Percentiles rank a stretch among this genome's conserved stretches.
phyloP scores from a whole-genome alignment of 768 basidiomycete species.

The Pleurotus salmoneostramineus region DNA sequence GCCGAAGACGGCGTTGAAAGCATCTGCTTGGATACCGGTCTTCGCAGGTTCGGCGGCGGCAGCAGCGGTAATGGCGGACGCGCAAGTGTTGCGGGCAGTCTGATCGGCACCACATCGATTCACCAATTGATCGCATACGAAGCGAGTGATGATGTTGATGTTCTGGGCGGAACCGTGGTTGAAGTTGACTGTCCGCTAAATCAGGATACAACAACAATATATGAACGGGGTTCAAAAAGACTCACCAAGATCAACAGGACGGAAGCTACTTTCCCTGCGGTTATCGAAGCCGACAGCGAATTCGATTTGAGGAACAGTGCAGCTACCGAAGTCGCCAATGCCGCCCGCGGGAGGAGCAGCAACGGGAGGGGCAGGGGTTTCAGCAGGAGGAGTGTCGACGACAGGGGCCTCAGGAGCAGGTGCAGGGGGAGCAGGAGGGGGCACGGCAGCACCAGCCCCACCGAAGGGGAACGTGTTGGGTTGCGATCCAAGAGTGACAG shows the following conservation, averaged over 20 bases:
- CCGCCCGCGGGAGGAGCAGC: constrained; percentile 23
- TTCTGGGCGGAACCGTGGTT: constrained; percentile 59
- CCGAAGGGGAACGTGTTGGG: constrained; percentile 45
- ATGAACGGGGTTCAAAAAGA: neutral
- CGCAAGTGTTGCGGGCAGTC: constrained; percentile 48
- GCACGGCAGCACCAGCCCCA: constrained; percentile 13
- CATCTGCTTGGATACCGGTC: constrained; percentile 55
- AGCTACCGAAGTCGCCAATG: constrained; percentile 46
- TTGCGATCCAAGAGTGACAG: constrained; percentile 44
- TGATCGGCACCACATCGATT: constrained; percentile 53
- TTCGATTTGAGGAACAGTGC: constrained; percentile 48
- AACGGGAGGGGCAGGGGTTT: constrained; percentile 18
- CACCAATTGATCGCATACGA: constrained; percentile 52
- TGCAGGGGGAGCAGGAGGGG: constrained; percentile 11
- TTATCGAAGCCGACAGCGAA: constrained; percentile 54
- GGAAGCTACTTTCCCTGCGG: constrained; percentile 51
- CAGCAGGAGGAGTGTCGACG: constrained; percentile 12
- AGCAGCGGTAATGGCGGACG: constrained; percentile 35
- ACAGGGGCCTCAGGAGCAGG: constrained; percentile 17
- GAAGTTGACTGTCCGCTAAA: constrained; percentile 31
- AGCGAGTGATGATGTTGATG: constrained; percentile 57
- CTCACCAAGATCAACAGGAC: constrained; percentile 43
- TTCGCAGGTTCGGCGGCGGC: constrained; percentile 29
- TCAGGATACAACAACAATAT: neutral
- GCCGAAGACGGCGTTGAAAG: constrained; percentile 57